phyloP scores from a whole-genome alignment of 148 eudicot species.

The Amaranthus cruentus region DNA sequence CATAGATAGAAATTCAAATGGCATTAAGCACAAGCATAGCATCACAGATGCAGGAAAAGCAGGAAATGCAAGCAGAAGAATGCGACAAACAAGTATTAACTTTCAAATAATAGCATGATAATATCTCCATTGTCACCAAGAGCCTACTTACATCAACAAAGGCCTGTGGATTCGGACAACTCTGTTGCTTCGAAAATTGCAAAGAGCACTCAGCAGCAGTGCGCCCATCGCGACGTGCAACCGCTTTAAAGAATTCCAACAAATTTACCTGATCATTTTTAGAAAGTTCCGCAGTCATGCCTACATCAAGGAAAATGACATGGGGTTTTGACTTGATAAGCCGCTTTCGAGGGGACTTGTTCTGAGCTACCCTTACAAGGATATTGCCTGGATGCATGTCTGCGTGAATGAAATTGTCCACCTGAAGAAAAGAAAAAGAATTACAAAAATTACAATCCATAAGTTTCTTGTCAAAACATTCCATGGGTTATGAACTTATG shows the following conservation, averaged over 20 bases:
- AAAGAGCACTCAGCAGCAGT: constrained; percentile 38
- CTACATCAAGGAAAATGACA: constrained; percentile 42
- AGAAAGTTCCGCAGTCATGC: constrained; percentile 44
- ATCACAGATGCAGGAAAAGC: neutral
- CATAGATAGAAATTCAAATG: neutral
- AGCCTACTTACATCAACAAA: constrained; percentile 26
- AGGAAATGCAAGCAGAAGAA: neutral
- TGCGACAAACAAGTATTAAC: neutral
- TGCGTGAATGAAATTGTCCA: constrained; percentile 45
- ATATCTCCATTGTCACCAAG: neutral
- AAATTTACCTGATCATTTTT: constrained; percentile 29
- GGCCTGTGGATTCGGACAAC: constrained; percentile 36
- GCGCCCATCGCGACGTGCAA: constrained; percentile 36
- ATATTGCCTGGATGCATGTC: constrained; percentile 51
- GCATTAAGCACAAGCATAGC: neutral
- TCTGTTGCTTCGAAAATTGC: constrained; percentile 35
- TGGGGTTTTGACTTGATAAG: constrained; percentile 38
- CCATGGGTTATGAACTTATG: too few relatives aligned
- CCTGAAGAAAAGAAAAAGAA: constrained; percentile 21
- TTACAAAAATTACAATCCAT: neutral
- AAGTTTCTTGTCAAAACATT: constrained; percentile 3
- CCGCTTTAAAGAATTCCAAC: constrained; percentile 38
- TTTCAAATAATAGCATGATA: neutral
- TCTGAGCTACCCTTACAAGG: constrained; percentile 34
- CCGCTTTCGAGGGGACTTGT: constrained; percentile 28